Base-by-base conservation (phyloP, 2,329 filamentous ascomycete genomes). In the Blumeria graminis region DNA sequence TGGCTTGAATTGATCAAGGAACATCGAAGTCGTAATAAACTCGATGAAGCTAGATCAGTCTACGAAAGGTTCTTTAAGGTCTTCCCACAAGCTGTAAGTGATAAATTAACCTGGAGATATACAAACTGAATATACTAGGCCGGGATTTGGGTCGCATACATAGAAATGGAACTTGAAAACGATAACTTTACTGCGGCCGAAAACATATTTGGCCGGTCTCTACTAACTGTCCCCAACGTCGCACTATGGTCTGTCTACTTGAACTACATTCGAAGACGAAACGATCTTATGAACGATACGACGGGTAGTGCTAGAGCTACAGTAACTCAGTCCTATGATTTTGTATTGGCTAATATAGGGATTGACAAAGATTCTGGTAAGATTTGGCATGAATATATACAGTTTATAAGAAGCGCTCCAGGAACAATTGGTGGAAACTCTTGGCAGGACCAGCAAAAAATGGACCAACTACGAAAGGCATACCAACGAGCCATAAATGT, bases 371-470 rank as follows among this genome's bases (percentile, higher is more conserved):
- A 94, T 64, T 83, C 89, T 10, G 90, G 88, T 38, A 78, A 76
- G 61, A 82, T 98, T 57, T 98, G 92, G 92, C 79, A 84, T 58
- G 92, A 98, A 62, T 96, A 96, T 64, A 82, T 98, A 59, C 81
- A 92, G 62, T 95, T 98, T 66, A 79, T 96, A 68, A 89, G 88
- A 66, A 85, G 80, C 41, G 86, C 84, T 0, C 92, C 92, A 0
- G 92, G 92, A 6, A 80, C 80, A 57, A 78, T 92, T 58, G 90
- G 89, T 32, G 92, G 90, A 46, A 82, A 76, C 58, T 82, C 79
- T 58, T 98, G 92, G 93, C 89, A 96, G 69, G 92, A 96, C 66
- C 85, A 90, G 69, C 92, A 96, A 67, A 98, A 98, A 74, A 94
- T 94, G 84, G 92, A 98, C 64, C 75, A 85, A 62, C 71, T 98